Evolutionary conservation across 2,329 filamentous ascomycete species (phyloP).

Genomic region (Aspergillus pseudotamarii): DNA sequence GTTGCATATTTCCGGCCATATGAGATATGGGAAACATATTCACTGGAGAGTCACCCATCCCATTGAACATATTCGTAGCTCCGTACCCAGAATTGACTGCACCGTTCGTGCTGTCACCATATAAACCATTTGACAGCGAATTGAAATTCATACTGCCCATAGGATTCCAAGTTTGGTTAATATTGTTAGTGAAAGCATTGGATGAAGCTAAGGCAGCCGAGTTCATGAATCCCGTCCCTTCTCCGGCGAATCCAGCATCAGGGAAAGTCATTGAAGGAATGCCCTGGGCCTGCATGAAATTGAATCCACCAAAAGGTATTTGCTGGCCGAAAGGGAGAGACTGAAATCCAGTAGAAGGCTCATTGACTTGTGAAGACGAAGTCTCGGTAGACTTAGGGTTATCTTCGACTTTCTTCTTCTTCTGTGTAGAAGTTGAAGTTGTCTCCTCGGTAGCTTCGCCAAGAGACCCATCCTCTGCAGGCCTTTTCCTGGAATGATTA

Average conservation of each 20-base stretch:
- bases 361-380: conserved; percentile 18
- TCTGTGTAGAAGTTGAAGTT: conserved; percentile 34
- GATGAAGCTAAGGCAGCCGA: conserved; percentile 41
- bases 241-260: conserved; percentile 35
- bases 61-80: conserved; percentile 39
- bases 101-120: conserved; percentile 34
- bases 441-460: conserved; percentile 55
- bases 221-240: conserved; percentile 40
- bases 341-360: conserved; percentile 20
- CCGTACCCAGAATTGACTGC: conserved; percentile 36
- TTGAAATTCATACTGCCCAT: conserved; percentile 50
- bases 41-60: conserved; percentile 33
- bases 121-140: conserved; percentile 39
- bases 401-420: conserved; percentile 51
- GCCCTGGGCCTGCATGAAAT: conserved; percentile 34
- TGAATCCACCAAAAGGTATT: conserved; percentile 38
- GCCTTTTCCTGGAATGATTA: conserved; percentile 71
- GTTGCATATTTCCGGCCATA: conserved; percentile 30
- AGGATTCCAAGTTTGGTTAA: conserved; percentile 44
- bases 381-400: conserved; percentile 10
- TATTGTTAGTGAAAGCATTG: conserved; percentile 35
- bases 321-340: conserved; percentile 35
- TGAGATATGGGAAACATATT: conserved; percentile 42
- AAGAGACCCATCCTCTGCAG: conserved; percentile 69
- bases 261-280: conserved; percentile 39